These are phyloP conservation scores for Medicago ruthenica DNA, from an alignment of 306 rosid genomes.

Conservation along the genomic window DNA sequence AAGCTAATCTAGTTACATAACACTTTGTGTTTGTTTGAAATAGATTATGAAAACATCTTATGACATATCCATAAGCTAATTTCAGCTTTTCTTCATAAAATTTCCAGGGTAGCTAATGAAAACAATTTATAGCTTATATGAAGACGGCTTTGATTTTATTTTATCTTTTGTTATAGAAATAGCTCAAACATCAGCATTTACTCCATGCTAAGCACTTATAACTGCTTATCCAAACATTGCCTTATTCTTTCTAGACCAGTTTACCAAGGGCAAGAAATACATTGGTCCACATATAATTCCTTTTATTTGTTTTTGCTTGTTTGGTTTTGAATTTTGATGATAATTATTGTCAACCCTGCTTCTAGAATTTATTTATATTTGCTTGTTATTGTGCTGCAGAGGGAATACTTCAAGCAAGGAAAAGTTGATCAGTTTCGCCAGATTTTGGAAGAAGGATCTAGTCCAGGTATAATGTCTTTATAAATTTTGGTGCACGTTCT, in stretches of 20 bases:
- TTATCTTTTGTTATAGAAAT: neutral
- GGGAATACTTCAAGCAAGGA: slow-evolving; percentile 98
- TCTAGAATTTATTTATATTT: slow-evolving; percentile 4
- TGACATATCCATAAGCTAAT: neutral
- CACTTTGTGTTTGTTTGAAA: neutral
- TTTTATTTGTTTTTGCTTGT: neutral
- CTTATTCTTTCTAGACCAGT: neutral
- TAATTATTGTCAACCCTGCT: neutral
- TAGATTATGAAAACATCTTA: neutral
- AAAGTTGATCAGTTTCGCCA: slow-evolving; percentile 89
- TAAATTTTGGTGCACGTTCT: slow-evolving; percentile 8
- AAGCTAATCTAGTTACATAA: neutral
- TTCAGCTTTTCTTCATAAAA: neutral
- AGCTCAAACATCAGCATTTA: neutral
- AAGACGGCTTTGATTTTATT: neutral
- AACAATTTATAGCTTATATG: neutral
- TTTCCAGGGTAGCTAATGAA: neutral
- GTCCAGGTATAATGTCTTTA: slow-evolving; percentile 73
- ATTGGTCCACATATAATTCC: neutral
- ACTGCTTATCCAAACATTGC: neutral
- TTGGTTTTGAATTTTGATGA: slow-evolving; percentile 10
- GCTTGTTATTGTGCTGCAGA: slow-evolving; percentile 54
- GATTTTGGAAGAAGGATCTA: slow-evolving; percentile 94
- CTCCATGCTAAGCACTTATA: neutral
- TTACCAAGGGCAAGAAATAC: neutral